Conservation (phyloP, 2,329 filamentous ascomycete genomes). For the Aureobasidium mangrovei region DNA sequence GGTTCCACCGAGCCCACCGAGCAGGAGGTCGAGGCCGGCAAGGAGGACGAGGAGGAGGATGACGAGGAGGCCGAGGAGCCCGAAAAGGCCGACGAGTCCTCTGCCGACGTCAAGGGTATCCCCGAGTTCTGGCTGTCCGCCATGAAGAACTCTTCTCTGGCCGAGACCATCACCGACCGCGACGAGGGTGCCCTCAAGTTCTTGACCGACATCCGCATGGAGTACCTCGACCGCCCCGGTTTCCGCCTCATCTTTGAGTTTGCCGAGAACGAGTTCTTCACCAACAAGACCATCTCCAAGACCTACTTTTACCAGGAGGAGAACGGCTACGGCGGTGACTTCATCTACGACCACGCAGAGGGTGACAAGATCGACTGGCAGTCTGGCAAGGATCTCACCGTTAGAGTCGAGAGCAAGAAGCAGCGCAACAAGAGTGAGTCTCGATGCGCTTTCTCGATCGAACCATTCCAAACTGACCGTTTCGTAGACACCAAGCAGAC, state of each 20-base stretch:
- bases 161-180: constrained; percentile 97
- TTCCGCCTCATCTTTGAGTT: constrained; percentile 99
- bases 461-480: constrained; percentile 16
- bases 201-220: constrained; percentile 91
- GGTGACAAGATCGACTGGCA: constrained; percentile 98
- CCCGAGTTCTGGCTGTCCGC: constrained; percentile 99
- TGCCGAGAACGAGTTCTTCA: constrained; percentile 89
- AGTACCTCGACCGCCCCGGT: constrained; percentile 95
- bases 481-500: constrained; percentile 91
- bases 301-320: constrained; percentile 99
- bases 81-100: constrained; percentile 46
- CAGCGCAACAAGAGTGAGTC: constrained; percentile 96
- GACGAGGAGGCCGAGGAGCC: constrained; percentile 50
- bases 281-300: constrained; percentile 94
- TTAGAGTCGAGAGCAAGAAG: constrained; percentile 97
- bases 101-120: constrained; percentile 62
- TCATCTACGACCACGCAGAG: constrained; percentile 98
- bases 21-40: constrained; percentile 76
- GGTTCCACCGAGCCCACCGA: constrained; percentile 77
- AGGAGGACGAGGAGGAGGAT: constrained; percentile 62
- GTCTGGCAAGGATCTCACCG: constrained; percentile 81
- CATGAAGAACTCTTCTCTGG: constrained; percentile 99
- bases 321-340: constrained; percentile 96
- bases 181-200: constrained; percentile 90
- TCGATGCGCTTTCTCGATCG: neutral